These are phyloP conservation scores for Coniochaeta ligniaria DNA, from an alignment of 2,329 filamentous ascomycete genomes.

Conservation along the genomic window DNA sequence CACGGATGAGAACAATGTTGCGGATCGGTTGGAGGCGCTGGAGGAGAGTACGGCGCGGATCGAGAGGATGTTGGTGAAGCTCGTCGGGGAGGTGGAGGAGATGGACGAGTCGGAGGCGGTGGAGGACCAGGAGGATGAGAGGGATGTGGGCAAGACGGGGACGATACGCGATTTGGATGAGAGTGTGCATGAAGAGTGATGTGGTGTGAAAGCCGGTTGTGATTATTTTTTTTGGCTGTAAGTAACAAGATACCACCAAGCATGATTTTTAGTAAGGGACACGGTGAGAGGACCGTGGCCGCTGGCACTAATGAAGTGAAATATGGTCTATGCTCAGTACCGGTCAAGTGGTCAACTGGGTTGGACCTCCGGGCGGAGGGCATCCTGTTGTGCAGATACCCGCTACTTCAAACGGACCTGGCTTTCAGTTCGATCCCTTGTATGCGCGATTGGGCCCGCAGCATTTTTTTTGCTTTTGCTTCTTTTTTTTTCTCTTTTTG, in stretches of 20 bases:
- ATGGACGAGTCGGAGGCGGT: constrained; percentile 2
- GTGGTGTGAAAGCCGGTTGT: no score
- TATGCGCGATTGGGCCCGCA: not conserved
- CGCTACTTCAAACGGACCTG: not conserved
- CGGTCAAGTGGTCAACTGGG: not conserved
- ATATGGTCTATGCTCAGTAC: not conserved
- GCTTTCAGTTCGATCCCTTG: not conserved
- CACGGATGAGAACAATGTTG: constrained; percentile 36
- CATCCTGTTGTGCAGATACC: not conserved
- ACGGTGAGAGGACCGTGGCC: not conserved
- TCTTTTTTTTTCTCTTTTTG: not conserved
- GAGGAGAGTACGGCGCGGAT: constrained; percentile 38
- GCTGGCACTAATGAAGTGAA: not conserved
- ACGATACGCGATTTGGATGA: not conserved
- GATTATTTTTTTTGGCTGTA: no score
- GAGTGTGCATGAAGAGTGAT: constrained; percentile 1
- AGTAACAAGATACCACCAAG: no score
- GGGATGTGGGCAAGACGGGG: constrained; percentile 1
- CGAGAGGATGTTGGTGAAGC: constrained; percentile 20
- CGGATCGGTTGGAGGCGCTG: constrained; percentile 36
- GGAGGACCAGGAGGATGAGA: constrained; percentile 9
- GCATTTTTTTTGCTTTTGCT: not conserved
- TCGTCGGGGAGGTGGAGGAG: constrained; percentile 10
- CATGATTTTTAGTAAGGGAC: no score
- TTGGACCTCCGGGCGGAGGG: not conserved